Percentiles rank a stretch among this genome's conserved stretches.
These are phyloP conservation scores for Closterium sp. DNA, from an alignment of 139 green algal species.

Conservation along the genomic window DNA sequence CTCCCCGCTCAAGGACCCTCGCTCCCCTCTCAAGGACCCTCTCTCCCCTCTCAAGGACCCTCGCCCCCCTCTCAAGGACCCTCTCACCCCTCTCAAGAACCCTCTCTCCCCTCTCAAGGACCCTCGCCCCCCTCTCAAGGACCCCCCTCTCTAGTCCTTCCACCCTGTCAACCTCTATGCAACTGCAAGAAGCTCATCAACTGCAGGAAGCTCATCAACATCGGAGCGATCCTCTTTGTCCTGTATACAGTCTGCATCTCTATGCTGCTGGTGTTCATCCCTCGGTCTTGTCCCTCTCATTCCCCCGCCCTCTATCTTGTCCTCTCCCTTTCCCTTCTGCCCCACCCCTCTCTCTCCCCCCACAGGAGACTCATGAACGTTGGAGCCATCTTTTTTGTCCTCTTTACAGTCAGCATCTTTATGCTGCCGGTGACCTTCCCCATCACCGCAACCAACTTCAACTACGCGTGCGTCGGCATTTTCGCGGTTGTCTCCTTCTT, in stretches of 20 bases:
- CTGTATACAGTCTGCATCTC: slow-evolving; percentile 16
- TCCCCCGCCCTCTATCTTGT: not conserved
- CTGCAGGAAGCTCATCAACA: not conserved
- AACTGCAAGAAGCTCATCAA: too few species aligned
- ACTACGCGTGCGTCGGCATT: slow-evolving; percentile 26
- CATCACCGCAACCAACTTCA: slow-evolving; percentile 18
- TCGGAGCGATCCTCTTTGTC: slow-evolving; percentile 10
- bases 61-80: too few species aligned
- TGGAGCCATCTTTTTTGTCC: slow-evolving; percentile 16
- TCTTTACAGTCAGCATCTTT: slow-evolving; percentile 20
- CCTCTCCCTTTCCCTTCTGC: not conserved
- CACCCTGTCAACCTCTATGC: too few species aligned
- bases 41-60: not conserved
- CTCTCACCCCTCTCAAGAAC: not conserved
- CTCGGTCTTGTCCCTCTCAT: not conserved
- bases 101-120: too few species aligned
- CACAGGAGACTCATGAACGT: slow-evolving; percentile 3
- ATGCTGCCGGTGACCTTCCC: slow-evolving; percentile 13
- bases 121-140: not conserved
- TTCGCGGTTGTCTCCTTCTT: slow-evolving; percentile 10
- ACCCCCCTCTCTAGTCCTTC: too few species aligned
- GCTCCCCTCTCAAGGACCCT: not conserved
- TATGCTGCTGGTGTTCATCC: not conserved
- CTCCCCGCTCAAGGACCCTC: too few species aligned
- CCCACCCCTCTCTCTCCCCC: too few species aligned